Percentiles rank a stretch among this genome's conserved stretches.
Conservation (phyloP, 2,329 filamentous ascomycete genomes). For the Bipolaris oryzae region DNA sequence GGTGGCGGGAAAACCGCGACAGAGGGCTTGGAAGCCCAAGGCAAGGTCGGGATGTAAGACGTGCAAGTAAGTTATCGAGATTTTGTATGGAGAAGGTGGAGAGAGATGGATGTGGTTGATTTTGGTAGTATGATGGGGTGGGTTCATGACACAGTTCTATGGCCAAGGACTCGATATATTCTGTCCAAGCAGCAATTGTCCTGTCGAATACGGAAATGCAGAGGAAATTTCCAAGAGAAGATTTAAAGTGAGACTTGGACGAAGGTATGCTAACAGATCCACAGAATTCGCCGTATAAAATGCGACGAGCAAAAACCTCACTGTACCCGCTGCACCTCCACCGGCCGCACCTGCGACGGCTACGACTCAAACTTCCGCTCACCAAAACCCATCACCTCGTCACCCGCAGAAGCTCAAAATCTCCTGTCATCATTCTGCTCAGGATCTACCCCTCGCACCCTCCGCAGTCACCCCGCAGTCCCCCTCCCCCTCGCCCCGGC, state of each 20-base stretch:
- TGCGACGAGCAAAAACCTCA: slow-evolving; percentile 43
- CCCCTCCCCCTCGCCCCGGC: slow-evolving; percentile 19
- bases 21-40: slow-evolving; percentile 26
- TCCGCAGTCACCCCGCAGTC: slow-evolving; percentile 12
- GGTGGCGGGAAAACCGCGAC: slow-evolving; percentile 17
- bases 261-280: slow-evolving; percentile 2
- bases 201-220: neutral
- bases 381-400: neutral
- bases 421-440: neutral
- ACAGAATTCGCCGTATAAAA: slow-evolving; percentile 42
- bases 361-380: slow-evolving; percentile 26
- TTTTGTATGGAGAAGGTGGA: no score
- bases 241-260: neutral
- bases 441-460: neutral
- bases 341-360: slow-evolving; percentile 43
- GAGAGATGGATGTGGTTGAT: no score
- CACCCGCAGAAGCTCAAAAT: neutral
- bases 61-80: slow-evolving; percentile 22
- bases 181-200: neutral
- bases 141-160: neutral
- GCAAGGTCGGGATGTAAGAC: slow-evolving; percentile 24
- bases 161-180: neutral
- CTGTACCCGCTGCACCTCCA: slow-evolving; percentile 40
- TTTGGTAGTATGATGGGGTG: neutral
- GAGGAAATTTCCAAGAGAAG: neutral